Evolutionary conservation across 2,329 filamentous ascomycete species (phyloP), one percentile per base, ranked within the genome.

Genomic region (Coleophoma cylindrospora): DNA sequence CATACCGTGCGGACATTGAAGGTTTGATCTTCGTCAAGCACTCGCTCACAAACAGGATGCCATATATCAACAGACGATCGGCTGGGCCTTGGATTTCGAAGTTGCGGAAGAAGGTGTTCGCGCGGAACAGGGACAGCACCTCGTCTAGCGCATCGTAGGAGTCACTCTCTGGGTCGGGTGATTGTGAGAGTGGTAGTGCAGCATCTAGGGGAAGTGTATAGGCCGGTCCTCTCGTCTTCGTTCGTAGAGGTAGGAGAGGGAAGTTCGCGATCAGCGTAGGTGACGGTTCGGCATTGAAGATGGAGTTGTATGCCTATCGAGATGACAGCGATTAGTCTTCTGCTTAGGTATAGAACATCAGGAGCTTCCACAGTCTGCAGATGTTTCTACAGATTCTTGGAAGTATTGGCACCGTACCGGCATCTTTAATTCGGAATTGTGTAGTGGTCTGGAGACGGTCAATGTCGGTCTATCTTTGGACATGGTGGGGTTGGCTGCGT

Each of bases 51-150:
- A 92, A 97, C 66, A 95, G 80, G 68, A 96, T 99, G 55, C 92
- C 92, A 74, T 99, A 99, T 65, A 97, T 91, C 59, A 99, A 79
- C 64, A 97, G 83, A 38, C 94, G 82, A 72, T 99, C 94, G 51
- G 94, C 92, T 22, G 90, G 88, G 13, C 94, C 94, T 73, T 96
- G 92, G 75, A 97, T 95, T 77, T 97, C 94, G 64, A 99, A 99
- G 79, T 97, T 99, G 64, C 94, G 88, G 80, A 97, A 99, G 72
- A 99, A 92, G 53, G 92, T 96, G 76, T 99, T 97, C 63, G 94
- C 92, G 57, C 94, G 89, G 80, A 97, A 99, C 45, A 97, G 81
- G 12, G 86, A 80, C 49, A 99, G 80, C 47, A 95, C 84, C 76
- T 99, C 94, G 73, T 99, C 94, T 49, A 97, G 81, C 55, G 94